A percentile compares a stretch with the other conserved stretches of the same genome.
Conservation (phyloP, 495 filamentous ascomycete genomes). For the Xylaria telfairii region DNA sequence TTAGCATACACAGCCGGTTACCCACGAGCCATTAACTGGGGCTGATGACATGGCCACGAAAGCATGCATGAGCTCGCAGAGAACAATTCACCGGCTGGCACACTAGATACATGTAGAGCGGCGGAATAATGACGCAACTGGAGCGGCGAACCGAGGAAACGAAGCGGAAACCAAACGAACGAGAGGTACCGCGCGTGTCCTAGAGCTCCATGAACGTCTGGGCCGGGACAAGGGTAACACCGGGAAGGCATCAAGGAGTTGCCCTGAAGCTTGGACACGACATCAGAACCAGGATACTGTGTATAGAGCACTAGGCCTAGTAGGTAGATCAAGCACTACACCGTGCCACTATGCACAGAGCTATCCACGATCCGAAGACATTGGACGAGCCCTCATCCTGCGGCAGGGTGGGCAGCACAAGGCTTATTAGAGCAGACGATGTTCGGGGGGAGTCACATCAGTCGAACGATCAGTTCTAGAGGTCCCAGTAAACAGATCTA, state of each 20-base stretch:
- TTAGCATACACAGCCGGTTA: constrained; percentile 23
- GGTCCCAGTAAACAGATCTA: constrained; percentile 36
- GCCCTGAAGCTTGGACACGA: constrained; percentile 35
- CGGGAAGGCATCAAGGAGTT: constrained; percentile 36
- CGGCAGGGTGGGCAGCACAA: constrained; percentile 31
- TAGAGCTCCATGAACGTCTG: constrained; percentile 27
- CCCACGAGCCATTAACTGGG: constrained; percentile 43
- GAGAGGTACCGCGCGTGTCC: constrained; percentile 28
- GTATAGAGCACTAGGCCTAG: constrained; percentile 9
- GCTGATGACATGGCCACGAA: constrained; percentile 48
- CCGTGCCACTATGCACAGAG: constrained; percentile 26
- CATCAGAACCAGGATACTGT: constrained; percentile 23
- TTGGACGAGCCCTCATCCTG: constrained; percentile 25
- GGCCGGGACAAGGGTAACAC: constrained; percentile 26
- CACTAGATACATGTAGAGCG: constrained; percentile 40
- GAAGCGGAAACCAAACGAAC: constrained; percentile 37
- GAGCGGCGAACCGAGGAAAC: constrained; percentile 39
- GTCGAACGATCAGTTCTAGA: constrained; percentile 40
- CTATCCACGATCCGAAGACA: constrained; percentile 28
- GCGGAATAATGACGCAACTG: constrained; percentile 45
- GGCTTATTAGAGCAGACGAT: constrained; percentile 33
- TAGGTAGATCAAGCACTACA: constrained; percentile 23
- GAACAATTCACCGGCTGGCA: constrained; percentile 44
- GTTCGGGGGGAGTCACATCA: constrained; percentile 38
- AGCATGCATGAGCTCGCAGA: constrained; percentile 51